Evolutionary conservation across 345 rosid species (phyloP).

Genomic region (Geranium rotundifolium): DNA sequence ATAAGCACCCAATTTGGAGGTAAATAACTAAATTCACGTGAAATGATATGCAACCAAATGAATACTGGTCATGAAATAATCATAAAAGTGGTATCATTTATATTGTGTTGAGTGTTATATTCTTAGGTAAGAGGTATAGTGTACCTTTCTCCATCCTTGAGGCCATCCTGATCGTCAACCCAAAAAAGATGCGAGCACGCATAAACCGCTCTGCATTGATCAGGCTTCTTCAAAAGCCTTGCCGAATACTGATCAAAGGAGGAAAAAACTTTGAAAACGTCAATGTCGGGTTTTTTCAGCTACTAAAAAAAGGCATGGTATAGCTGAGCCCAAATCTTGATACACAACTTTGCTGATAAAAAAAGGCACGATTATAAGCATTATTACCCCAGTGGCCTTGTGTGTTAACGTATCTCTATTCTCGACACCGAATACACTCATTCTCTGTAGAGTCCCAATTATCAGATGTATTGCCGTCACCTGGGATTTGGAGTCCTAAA

Average conservation of each 20-base stretch:
- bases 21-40: too few species aligned
- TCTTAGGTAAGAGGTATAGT: not conserved
- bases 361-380: not conserved
- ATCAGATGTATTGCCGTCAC: slow-evolving; percentile 77
- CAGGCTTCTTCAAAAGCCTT: slow-evolving; percentile 84
- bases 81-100: not conserved
- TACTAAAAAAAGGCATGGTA: not conserved
- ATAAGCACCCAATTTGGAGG: too few species aligned
- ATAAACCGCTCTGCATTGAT: slow-evolving; percentile 89
- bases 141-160: slow-evolving; percentile 83
- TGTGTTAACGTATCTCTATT: slow-evolving; percentile 83
- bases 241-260: slow-evolving; percentile 57
- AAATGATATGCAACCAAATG: not conserved
- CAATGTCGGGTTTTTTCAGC: not conserved
- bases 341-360: too few species aligned
- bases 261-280: not conserved
- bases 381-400: slow-evolving; percentile 83
- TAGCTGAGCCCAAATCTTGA: too few species aligned
- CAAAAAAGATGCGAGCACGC: slow-evolving; percentile 93
- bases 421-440: slow-evolving; percentile 77
- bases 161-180: slow-evolving; percentile 57
- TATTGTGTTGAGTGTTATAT: not conserved
- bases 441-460: slow-evolving; percentile 78
- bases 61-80: not conserved
- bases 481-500: slow-evolving; percentile 78